Conservation (phyloP, 1,284 basidiomycete genomes). For the Cutaneotrichosporon cavernicola region DNA sequence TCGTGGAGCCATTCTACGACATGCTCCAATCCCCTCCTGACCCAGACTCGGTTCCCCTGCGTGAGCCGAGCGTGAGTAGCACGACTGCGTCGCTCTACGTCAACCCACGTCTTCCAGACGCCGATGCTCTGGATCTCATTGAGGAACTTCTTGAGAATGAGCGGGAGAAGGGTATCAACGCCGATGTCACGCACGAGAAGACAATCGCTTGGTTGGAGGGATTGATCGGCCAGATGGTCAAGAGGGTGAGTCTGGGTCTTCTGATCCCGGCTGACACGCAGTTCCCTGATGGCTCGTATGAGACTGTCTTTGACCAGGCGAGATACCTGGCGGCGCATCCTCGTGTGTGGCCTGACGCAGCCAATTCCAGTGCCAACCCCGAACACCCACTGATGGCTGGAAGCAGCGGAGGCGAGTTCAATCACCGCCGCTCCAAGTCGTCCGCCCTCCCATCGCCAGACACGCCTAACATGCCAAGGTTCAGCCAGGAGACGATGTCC, state of each 20-base stretch:
- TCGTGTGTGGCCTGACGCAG: constrained; percentile 20
- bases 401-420: not conserved
- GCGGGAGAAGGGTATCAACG: constrained; percentile 47
- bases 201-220: constrained; percentile 32
- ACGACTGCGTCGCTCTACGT: constrained; percentile 50
- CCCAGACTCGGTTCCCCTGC: constrained; percentile 40
- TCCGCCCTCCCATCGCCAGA: constrained; percentile 22
- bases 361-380: constrained; percentile 17
- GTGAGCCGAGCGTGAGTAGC: constrained; percentile 47
- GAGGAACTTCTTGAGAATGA: constrained; percentile 50
- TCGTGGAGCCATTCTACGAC: constrained; percentile 38
- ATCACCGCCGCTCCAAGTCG: constrained; percentile 37
- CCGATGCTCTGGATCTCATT: constrained; percentile 37
- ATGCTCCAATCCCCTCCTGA: constrained; percentile 46
- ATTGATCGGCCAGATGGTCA: constrained; percentile 38
- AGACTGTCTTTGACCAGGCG: constrained; percentile 34
- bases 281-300: constrained; percentile 51
- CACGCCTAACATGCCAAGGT: not conserved
- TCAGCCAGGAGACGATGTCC: constrained; percentile 1
- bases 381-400: constrained; percentile 10
- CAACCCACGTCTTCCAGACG: constrained; percentile 46
- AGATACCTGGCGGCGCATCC: constrained; percentile 29
- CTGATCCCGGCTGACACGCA: constrained; percentile 20
- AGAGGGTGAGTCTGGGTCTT: constrained; percentile 30
- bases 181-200: constrained; percentile 38